Evolutionary conservation across 2,329 filamentous ascomycete genomes (phyloP).

Genomic region (Macrophomina pseudophaseolina): DNA sequence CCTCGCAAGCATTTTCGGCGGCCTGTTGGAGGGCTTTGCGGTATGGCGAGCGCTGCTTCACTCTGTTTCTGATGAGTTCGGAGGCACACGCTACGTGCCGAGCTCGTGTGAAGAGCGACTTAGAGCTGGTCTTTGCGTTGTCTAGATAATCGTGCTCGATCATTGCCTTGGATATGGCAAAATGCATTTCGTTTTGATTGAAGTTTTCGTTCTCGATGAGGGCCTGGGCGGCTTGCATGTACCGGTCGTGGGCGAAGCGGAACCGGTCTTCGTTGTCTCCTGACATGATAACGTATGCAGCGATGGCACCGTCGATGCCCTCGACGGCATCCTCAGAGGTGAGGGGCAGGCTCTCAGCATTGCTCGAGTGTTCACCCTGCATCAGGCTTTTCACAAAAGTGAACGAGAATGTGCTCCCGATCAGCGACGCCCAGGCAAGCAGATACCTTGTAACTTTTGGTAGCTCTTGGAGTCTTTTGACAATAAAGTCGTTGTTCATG

Average conservation of each 20-base stretch:
- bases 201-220: conserved; percentile 65
- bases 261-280: conserved; percentile 87
- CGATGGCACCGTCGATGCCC: conserved; percentile 81
- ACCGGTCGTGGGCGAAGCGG: conserved; percentile 85
- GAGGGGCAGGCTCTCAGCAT: conserved; percentile 54
- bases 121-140: conserved; percentile 60
- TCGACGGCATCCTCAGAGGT: conserved; percentile 71
- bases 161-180: conserved; percentile 81
- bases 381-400: conserved; percentile 77
- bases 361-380: conserved; percentile 65
- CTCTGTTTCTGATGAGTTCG: conserved; percentile 71
- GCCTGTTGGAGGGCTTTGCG: conserved; percentile 79
- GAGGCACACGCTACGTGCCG: conserved; percentile 81
- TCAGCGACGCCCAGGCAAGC: conserved; percentile 81
- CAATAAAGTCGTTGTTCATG: conserved; percentile 82
- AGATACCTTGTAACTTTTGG: conserved; percentile 76
- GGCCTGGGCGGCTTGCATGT: conserved; percentile 71
- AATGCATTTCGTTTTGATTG: conserved; percentile 82
- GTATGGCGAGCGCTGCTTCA: conserved; percentile 67
- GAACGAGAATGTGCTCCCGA: conserved; percentile 86
- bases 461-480: conserved; percentile 76
- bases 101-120: conserved; percentile 71
- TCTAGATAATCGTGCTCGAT: conserved; percentile 68
- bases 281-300: conserved; percentile 79
- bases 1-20: conserved; percentile 78